Base-by-base conservation (phyloP, 345 rosid species). In the Syzygium aqueum region DNA sequence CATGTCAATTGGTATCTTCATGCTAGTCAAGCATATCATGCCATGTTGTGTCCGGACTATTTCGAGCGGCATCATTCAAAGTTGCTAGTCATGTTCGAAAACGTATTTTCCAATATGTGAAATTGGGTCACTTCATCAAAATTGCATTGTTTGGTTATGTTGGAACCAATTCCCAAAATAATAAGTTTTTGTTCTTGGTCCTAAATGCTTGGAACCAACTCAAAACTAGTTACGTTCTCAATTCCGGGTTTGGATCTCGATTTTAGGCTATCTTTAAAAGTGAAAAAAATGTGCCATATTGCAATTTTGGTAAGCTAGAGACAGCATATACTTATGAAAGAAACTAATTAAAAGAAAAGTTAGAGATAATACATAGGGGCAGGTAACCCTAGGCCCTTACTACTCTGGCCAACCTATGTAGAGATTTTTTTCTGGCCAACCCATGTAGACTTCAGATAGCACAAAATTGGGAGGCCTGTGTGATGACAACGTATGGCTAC, bases 41-140 rank as follows among this genome's bases (percentile, higher is more conserved):
- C n/a, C 4, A 2, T 12, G 10, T 63, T 63, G 3, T n/a, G 73
- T n/a, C 6, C 0, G 14, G 1, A 63, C 3, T n/a, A 1, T 63
- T 63, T n/a, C 2, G 2, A 3, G 8, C 2, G 37, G 2, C 33
- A 0, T 3, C 0, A 2, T 14, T 3, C 14, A 15, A 33, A 67
- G 23, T 33, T 67, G 6, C 46, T 67, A 67, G 1, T 0, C 12
- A 67, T 2, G 46, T 8, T 67, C 37, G 46, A 67, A 30, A 33
- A 33, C 2, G 16, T 33, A 17, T 67, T 0, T 30, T 67, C 6
- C 2, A 33, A 15, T 5, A 21, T 8, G 78, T 67, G 78, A 17
- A 67, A 33, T 6, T 21, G 11, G 1, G 25, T 33, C 78, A 16
- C 12, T 30, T 33, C 7, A 33, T 30, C 33, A 8, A 67, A 33